Evolutionary conservation across 495 filamentous ascomycete species (phyloP), one percentile per base, ranked within the genome.

Genomic region (Podospora pseudopauciseta): DNA sequence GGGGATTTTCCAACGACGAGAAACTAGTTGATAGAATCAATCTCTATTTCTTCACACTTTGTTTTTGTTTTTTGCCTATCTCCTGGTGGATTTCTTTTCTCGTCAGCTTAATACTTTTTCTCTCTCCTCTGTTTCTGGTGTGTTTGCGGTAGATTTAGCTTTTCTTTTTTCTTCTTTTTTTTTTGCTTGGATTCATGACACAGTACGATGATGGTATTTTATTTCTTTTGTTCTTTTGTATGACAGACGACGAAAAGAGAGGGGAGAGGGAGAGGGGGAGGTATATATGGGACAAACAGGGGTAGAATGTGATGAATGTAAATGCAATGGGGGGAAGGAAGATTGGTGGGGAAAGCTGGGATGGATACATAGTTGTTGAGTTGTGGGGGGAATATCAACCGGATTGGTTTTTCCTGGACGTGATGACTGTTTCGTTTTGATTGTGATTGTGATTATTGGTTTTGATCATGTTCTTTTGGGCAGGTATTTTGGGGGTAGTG

Each of bases 341-440:
- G 30, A 32, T 57, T 9, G 26, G 27, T 20, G 32, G 18, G 44
- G 59, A 44, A 63, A 63, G 61, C 61, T 63, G 61, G 57, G 39
- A 49, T 49, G 6, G 39, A 49, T 23, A 23, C 23, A 23, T 27
- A 55, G 39, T 59, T 27, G 20, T 30, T 64, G 60, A 13, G 34
- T 55, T 67, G 53, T 56, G 3, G 4, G 20, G 53, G 53, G 69
- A 66, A 71, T 71, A 68, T 71, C 69, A 71, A 71, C 69, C 63
- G 69, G 69, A 66, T 70, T 71, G 69, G 62, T 71, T 71, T 65
- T 49, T 11, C 39, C 13, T 9, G 39, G 13, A 49, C 13, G 13
- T 49, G 39, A 11, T 3, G 9, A 6, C 34, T 39, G 39, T 3
- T 49, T 49, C 15, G 0, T 11, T 49, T 5, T 49, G 39, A 49